Evolutionary conservation across 2,329 filamentous ascomycete genomes (phyloP), one percentile per base, ranked within the genome.

Genomic region (Penicillium sp.): DNA sequence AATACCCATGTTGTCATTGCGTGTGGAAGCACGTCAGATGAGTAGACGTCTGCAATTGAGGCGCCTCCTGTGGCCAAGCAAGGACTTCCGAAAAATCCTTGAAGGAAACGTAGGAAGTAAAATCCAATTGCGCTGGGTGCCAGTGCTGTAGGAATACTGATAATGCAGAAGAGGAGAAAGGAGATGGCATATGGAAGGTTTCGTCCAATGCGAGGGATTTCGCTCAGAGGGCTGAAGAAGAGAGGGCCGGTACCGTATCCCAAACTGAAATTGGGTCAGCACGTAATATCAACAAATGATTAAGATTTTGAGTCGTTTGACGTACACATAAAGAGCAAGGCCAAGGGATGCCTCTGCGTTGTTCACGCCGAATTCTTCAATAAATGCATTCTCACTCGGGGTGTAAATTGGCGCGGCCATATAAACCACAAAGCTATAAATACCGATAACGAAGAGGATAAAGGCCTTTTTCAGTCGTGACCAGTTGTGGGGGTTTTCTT

Each of bases 111-210:
- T 7, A 85, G 74, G 7, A 87, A 82, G 62, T 88, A 79, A n/a
- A 90, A 77, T 0, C 85, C 85, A 0, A 82, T 74, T 51, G 85
- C 87, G 72, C 84, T 86, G 45, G 81, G 72, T 3, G 83, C 83
- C 0, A 89, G 69, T 0, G 85, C 84, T 0, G 85, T 83, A 0
- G 86, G 86, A n/a, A 90, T 79, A 13, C 81, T 82, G 16, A 90
- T 69, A 58, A 89, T 79, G 45, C 87, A 82, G 69, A 89, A 90
- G 18, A 89, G 74, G 47, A 81, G 80, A 74, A 89, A 86, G 13
- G 86, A 86, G 59, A 82, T 71, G 40, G 88, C 81, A 71, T 90
- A 90, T 10, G 87, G 81, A 0, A 83, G 82, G 64, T 85, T 89
- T 7, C 87, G 79, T 2, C 88, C 87, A 44, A 89, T 81, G 45